Evolutionary conservation across 306 rosid genomes (phyloP).

Genomic region (Bauhinia variegata): DNA sequence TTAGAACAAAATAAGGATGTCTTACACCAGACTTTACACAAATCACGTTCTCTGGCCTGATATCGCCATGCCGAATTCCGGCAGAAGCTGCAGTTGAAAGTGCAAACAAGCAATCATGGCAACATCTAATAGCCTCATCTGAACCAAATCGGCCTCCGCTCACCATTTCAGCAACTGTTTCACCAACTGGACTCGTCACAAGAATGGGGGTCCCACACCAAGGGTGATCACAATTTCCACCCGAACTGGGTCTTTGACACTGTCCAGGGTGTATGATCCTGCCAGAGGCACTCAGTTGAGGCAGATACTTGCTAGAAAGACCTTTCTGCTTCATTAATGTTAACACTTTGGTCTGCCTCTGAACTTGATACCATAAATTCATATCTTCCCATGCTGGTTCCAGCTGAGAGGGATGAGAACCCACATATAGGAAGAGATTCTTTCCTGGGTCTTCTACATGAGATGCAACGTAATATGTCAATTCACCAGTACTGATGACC

Average conservation of each 20-base stretch:
- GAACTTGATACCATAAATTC: constrained; percentile 98
- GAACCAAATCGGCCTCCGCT: constrained; percentile 65
- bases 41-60: constrained; percentile 87
- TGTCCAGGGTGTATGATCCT: constrained; percentile 95
- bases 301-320: constrained; percentile 79
- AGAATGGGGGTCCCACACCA: constrained; percentile 99
- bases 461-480: constrained; percentile 72
- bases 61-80: constrained; percentile 93
- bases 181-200: constrained; percentile 89
- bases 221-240: constrained; percentile 93
- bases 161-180: constrained; percentile 77
- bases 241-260: constrained; percentile 80
- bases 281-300: constrained; percentile 85
- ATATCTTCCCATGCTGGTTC: constrained; percentile 99
- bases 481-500: constrained; percentile 55
- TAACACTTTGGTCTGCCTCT: constrained; percentile 91
- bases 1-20: constrained; percentile 72
- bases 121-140: constrained; percentile 84
- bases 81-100: constrained; percentile 77
- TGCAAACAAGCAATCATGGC: constrained; percentile 95
- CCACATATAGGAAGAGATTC: constrained; percentile 73
- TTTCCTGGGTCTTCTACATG: constrained; percentile 81
- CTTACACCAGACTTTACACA: constrained; percentile 60
- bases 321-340: constrained; percentile 90
- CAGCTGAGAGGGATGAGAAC: constrained; percentile 85